phyloP scores from a whole-genome alignment of 441 rosid genomes.

The Eruca vesicaria region DNA sequence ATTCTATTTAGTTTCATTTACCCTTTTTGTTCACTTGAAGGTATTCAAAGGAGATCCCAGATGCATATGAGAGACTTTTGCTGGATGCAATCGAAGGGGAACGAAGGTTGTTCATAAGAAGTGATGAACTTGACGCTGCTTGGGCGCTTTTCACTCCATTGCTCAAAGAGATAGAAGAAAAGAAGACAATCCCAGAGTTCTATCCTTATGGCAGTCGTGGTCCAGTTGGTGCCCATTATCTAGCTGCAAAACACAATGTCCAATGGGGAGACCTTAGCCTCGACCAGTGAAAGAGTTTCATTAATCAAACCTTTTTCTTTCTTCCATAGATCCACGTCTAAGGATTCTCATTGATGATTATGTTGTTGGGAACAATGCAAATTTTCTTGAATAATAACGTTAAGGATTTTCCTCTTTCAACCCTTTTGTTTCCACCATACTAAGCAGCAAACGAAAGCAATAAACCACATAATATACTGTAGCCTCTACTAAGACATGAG shows the following conservation, averaged over 20 bases:
- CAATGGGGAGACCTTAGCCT: conserved; percentile 81
- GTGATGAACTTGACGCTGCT: conserved; percentile 81
- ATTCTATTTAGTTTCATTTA: neutral
- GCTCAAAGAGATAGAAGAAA: conserved; percentile 76
- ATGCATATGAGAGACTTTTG: conserved; percentile 67
- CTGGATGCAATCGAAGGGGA: conserved; percentile 82
- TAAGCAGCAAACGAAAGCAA: neutral
- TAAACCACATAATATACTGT: neutral
- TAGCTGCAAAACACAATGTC: conserved; percentile 84
- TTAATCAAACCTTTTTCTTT: neutral
- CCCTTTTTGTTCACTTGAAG: conserved; percentile 30
- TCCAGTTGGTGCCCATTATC: conserved; percentile 67
- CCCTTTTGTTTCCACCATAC: neutral
- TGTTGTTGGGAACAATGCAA: neutral
- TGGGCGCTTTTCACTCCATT: conserved; percentile 34
- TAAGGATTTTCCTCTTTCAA: neutral
- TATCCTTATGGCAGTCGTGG: conserved; percentile 91
- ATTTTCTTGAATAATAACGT: conserved; percentile 8
- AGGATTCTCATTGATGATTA: conserved; percentile 5
- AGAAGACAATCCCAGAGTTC: conserved; percentile 62
- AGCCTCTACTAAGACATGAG: neutral
- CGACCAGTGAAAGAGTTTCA: conserved; percentile 34
- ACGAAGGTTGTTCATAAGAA: conserved; percentile 84
- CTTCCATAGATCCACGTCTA: conserved; percentile 15
- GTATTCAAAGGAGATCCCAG: conserved; percentile 93